Conservation (phyloP, 1,284 basidiomycete genomes). For the Uromyces viciae-fabae region DNA sequence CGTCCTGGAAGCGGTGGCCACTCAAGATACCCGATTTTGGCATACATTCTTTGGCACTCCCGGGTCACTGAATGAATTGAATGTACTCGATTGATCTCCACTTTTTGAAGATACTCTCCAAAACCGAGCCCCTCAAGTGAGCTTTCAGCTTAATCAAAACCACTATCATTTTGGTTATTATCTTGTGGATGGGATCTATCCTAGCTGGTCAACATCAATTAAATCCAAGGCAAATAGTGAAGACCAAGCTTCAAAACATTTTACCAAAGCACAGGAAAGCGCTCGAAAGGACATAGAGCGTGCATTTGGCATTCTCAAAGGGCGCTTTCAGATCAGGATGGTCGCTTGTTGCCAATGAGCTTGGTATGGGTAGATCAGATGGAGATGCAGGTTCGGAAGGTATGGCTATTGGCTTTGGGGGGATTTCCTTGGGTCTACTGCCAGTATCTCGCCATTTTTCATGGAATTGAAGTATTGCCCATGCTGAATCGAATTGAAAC, state of each 20-base stretch:
- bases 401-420: too few relatives aligned
- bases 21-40: constrained; percentile 10
- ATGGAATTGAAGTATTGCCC: not conserved
- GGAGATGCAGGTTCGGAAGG: too few relatives aligned
- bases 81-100: not conserved
- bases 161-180: constrained; percentile 17
- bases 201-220: constrained; percentile 6
- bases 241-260: not conserved
- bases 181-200: constrained; percentile 9
- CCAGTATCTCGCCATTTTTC: constrained; percentile 6
- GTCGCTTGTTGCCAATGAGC: too few relatives aligned
- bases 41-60: constrained; percentile 22
- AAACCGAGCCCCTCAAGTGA: not conserved
- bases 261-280: not conserved
- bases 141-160: not conserved
- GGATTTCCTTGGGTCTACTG: too few relatives aligned
- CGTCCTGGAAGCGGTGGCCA: not conserved
- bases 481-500: not conserved
- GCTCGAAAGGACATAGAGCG: constrained; percentile 12
- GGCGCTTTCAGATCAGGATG: not conserved
- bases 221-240: not conserved
- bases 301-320: constrained; percentile 3
- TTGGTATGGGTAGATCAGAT: too few relatives aligned
- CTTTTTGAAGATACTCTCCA: not conserved
- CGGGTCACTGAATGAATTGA: constrained; percentile 33